Percentiles rank a stretch among this genome's conserved stretches.
Evolutionary conservation across 2,329 filamentous ascomycete species (phyloP).

Genomic region (Colletotrichum ledebouriae): DNA sequence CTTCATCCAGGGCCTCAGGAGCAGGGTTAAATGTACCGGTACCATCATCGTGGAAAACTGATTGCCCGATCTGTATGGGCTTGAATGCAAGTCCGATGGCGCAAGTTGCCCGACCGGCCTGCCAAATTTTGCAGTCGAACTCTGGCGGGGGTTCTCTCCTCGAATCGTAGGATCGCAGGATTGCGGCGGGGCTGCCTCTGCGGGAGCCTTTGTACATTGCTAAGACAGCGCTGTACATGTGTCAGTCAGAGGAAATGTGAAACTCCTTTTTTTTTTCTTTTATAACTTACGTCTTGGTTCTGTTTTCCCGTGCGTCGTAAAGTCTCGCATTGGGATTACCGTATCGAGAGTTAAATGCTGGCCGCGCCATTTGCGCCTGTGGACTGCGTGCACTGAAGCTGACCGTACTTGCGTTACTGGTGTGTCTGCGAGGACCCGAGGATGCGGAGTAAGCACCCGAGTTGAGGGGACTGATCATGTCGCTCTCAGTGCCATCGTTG

Average conservation of each 20-base stretch:
- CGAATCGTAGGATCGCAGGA: conserved; percentile 95
- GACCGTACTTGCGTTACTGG: conserved; percentile 85
- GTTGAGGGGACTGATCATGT: conserved; percentile 57
- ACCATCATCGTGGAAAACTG: conserved; percentile 93
- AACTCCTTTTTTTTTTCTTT: background rate
- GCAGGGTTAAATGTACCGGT: conserved; percentile 92
- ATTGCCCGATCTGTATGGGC: conserved; percentile 93
- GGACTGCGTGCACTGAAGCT: conserved; percentile 81
- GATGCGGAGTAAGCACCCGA: conserved; percentile 54
- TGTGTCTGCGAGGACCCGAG: conserved; percentile 69
- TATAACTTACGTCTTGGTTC: conserved; percentile 85
- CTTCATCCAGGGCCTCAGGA: conserved; percentile 88
- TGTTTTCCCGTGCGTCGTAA: conserved; percentile 88
- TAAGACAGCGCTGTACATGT: conserved; percentile 81
- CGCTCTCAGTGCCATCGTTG: conserved; percentile 74
- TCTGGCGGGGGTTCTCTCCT: conserved; percentile 91
- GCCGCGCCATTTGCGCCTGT: conserved; percentile 66
- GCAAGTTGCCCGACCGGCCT: conserved; percentile 93
- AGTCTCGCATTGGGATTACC: conserved; percentile 88
- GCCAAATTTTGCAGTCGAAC: conserved; percentile 96
- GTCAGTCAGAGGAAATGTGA: conserved; percentile 17
- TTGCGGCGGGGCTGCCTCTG: conserved; percentile 74
- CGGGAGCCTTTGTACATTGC: conserved; percentile 89
- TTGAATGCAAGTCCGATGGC: conserved; percentile 96
- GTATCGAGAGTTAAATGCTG: conserved; percentile 69